Evolutionary conservation across 176 grass and related monocot genomes (phyloP), one percentile per base, ranked within the genome.

Genomic region (Typha latifolia): DNA sequence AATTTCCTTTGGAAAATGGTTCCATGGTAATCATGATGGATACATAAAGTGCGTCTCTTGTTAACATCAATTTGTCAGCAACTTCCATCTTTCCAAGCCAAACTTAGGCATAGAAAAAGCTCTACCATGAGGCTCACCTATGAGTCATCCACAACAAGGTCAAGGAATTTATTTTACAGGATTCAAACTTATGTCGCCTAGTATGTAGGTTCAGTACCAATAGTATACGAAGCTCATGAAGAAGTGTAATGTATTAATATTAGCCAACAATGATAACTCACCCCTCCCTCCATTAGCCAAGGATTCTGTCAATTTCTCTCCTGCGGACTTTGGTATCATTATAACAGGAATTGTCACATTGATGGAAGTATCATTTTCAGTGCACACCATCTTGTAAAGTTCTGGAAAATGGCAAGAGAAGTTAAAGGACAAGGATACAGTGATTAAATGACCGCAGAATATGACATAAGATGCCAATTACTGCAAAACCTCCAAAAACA

Each of bases 311-410:
- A 97, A 63, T 64, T 81, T 84, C n/a, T 89, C 77, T 61, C 93
- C 93, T 75, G 88, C 88, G 20, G 83, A 92, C 3, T 90, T 87
- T 55, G 93, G 80, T 64, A 92, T 84, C 93, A 97, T 97, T 62
- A 97, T 52, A 59, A 97, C 83, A 67, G 88, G 93, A 62, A 97
- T 92, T 66, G 85, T 87, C 69, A 97, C 63, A 32, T 97, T 80
- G 67, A 92, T 86, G 3, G 85, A 97, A 50, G 93, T 97, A 29
- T 92, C 93, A 69, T 92, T 92, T 32, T 91, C 85, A 66, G 75
- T 80, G 64, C 93, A 97, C 63, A 97, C 85, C 93, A 97, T 97
- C 83, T 92, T 89, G 79, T 92, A 97, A 76, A 97, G 88, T 51
- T 97, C 93, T 97, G 74, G 14, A 76, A 47, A 61, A 7, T 14